A percentile compares a stretch with the other conserved stretches of the same genome.
phyloP scores from a whole-genome alignment of 1,284 basidiomycete genomes.

The Pseudozyma pruni region DNA sequence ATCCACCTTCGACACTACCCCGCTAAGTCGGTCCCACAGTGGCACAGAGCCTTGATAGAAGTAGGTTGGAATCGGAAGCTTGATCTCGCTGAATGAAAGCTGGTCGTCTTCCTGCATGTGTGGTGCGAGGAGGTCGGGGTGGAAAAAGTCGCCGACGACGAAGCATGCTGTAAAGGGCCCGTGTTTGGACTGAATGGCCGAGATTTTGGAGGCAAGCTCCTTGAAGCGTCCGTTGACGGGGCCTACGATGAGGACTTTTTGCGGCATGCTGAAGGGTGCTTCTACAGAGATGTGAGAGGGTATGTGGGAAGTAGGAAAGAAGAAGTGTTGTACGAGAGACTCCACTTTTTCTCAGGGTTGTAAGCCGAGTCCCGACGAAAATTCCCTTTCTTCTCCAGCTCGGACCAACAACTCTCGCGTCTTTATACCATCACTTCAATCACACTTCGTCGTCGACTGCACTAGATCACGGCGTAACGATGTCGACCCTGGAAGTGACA shows the following conservation, averaged over 20 bases:
- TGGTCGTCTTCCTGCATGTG: conserved; percentile 72
- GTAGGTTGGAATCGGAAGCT: conserved; percentile 89
- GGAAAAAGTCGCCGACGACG: conserved; percentile 91
- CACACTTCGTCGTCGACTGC: background rate
- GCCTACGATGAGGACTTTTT: conserved; percentile 82
- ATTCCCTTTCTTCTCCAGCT: too few relatives aligned
- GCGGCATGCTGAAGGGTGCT: conserved; percentile 15
- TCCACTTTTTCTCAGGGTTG: background rate
- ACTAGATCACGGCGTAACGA: too few relatives aligned
- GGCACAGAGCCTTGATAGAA: conserved; percentile 81
- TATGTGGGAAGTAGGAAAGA: background rate
- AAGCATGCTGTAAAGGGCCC: conserved; percentile 91
- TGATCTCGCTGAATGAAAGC: conserved; percentile 74
- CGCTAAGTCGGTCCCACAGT: too few relatives aligned
- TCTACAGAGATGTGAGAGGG: background rate
- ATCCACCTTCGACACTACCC: too few relatives aligned
- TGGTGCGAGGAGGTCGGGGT: conserved; percentile 40
- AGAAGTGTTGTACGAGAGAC: background rate
- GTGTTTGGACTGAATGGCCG: conserved; percentile 88
- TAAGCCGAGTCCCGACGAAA: too few relatives aligned
- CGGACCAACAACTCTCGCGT: background rate
- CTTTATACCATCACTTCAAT: background rate
- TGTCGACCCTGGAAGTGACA: conserved; percentile 41
- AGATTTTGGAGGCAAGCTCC: conserved; percentile 82
- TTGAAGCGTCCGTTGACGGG: conserved; percentile 81